These are phyloP conservation scores for Gossypium arboreum DNA, from an alignment of 345 rosid species.

Conservation along the genomic window DNA sequence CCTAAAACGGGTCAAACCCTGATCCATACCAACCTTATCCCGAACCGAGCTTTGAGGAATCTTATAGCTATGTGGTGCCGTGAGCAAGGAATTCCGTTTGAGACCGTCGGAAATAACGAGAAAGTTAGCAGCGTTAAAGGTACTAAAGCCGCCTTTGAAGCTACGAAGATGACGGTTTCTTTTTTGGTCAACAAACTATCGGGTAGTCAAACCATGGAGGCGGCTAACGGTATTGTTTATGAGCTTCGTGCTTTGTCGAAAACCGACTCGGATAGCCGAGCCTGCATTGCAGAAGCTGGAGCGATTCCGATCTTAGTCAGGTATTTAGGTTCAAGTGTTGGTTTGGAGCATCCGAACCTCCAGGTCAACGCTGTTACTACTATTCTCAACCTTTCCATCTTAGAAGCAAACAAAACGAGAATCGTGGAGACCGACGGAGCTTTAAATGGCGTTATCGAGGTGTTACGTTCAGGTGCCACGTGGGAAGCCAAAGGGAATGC, in stretches of 20 bases:
- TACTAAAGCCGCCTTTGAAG: slow-evolving; percentile 60
- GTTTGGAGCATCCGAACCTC: slow-evolving; percentile 36
- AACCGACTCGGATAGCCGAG: slow-evolving; percentile 62
- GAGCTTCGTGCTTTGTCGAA: slow-evolving; percentile 80
- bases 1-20: slow-evolving; percentile 90
- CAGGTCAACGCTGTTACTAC: slow-evolving; percentile 85
- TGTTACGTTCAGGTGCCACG: slow-evolving; percentile 70
- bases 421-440: slow-evolving; percentile 85
- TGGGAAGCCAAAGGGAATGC: slow-evolving; percentile 98
- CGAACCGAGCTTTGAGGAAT: slow-evolving; percentile 69
- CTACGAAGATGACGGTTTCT: slow-evolving; percentile 73
- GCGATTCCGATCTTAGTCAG: slow-evolving; percentile 58
- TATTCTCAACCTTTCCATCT: slow-evolving; percentile 73
- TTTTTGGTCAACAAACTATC: slow-evolving; percentile 53
- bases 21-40: slow-evolving; percentile 57
- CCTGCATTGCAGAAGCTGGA: slow-evolving; percentile 75
- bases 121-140: slow-evolving; percentile 20
- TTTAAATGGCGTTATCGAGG: slow-evolving; percentile 77
- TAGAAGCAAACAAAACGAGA: slow-evolving; percentile 66
- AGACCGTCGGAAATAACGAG: slow-evolving; percentile 28
- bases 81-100: slow-evolving; percentile 68
- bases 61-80: slow-evolving; percentile 84
- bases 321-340: slow-evolving; percentile 54
- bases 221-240: slow-evolving; percentile 43
- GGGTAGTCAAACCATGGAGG: slow-evolving; percentile 27